Base-by-base conservation (phyloP, 1,284 basidiomycete genomes). In the Apiotrichum gracile region DNA sequence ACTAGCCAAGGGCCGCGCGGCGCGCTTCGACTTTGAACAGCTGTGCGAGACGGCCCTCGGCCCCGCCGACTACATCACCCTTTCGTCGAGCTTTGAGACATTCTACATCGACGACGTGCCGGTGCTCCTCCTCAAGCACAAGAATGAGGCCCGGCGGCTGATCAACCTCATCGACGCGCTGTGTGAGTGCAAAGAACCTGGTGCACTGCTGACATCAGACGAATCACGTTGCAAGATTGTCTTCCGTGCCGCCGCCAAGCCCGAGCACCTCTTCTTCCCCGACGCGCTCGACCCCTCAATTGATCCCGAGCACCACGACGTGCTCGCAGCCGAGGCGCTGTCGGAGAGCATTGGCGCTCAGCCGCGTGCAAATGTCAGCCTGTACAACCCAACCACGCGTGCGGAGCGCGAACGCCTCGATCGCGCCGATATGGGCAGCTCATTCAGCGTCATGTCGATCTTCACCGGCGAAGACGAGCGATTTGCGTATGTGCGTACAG, bases 101-200 rank as follows among this genome's bases (percentile, higher is more conserved):
- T 72, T 86, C 51, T 77, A 82, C 58, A 77, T 87, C 49, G 81
- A 82, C 44, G 74, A 79, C 33, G 79, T 86, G 19, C 84, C 85
- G 0, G 62, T 82, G 27, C 76, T 87, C 3, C 77, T 77, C 14
- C 72, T 85, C 4, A 64, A 64, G 35, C 59, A 70, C 54, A 87
- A 86, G 76, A 85, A 87, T 67, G 82, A 86, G 71, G 85, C 85
- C 4, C 73, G 84, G 13, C 75, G 85, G 4, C 80, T 87, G 67
- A 87, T 87, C 65, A 85, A 83, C 14, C 77, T 87, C 49, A 80
- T 87, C 38, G 85, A 87, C 61, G 84, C 85, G 0, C 73, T 86
- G 4, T 83, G 83, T 70, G 76, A 80, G 71, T 56, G 27, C 9
- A 17, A 10, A 25, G 17, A 2, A n/a, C 3, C 24, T 17, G 6